These are phyloP conservation scores for Fusarium sp. DNA, from an alignment of 2,329 filamentous ascomycete species.

Conservation along the genomic window DNA sequence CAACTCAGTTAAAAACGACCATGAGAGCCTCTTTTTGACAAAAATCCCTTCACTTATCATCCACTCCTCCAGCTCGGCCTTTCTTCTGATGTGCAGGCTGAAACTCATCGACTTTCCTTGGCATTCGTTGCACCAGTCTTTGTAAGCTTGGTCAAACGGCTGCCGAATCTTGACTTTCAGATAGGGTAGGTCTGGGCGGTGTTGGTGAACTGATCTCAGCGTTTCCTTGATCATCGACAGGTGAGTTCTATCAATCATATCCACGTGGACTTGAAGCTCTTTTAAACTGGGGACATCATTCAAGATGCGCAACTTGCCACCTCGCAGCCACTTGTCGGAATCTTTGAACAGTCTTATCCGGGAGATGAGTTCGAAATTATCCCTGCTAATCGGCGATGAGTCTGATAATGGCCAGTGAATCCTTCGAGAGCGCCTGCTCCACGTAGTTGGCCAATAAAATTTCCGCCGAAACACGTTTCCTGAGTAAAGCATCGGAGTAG, in stretches of 20 bases:
- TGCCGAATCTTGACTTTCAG: conserved; percentile 5
- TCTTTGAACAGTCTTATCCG: conserved; percentile 5
- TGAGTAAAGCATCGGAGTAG: conserved; percentile 8
- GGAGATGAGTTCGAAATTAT: conserved; percentile 11
- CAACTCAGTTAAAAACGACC: conserved; percentile 19
- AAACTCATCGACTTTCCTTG: neutral
- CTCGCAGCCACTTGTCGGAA: conserved; percentile 3
- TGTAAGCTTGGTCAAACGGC: neutral
- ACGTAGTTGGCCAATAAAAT: conserved; percentile 11
- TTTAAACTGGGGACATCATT: conserved; percentile 18
- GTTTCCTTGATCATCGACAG: neutral
- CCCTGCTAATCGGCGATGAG: conserved; percentile 6
- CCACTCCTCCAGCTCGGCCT: conserved; percentile 18
- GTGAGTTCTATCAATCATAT: neutral
- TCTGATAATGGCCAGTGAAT: neutral
- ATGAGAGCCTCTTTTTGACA: neutral
- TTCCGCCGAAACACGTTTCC: conserved; percentile 17
- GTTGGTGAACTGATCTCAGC: neutral
- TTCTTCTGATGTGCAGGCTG: conserved; percentile 20
- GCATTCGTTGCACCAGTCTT: conserved; percentile 9
- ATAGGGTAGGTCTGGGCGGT: neutral
- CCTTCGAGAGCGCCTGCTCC: neutral
- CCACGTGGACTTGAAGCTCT: conserved; percentile 14
- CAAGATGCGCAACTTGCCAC: neutral
- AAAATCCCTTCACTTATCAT: conserved; percentile 8